A percentile compares a stretch with the other conserved stretches of the same genome.
These are phyloP conservation scores for Hypoxylon trugodes DNA, from an alignment of 495 filamentous ascomycete genomes.

Conservation along the genomic window DNA sequence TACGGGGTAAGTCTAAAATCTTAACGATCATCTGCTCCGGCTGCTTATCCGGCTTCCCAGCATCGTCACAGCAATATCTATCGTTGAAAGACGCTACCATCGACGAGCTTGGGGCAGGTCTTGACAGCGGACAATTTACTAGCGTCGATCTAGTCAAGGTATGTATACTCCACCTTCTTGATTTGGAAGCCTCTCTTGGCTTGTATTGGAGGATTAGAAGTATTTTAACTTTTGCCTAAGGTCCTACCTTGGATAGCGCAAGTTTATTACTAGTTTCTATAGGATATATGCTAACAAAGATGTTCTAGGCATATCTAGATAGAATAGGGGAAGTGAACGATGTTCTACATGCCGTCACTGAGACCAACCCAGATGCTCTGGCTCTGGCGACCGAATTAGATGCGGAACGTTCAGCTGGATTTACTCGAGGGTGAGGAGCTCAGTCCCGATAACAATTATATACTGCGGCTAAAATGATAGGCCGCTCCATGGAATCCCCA, in stretches of 20 bases:
- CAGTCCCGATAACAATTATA: neutral
- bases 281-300: too few relatives aligned
- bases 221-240: too few relatives aligned
- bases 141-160: constrained; percentile 65
- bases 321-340: constrained; percentile 54
- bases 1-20: too few relatives aligned
- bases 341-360: constrained; percentile 50
- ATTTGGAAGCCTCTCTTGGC: too few relatives aligned
- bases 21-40: too few relatives aligned
- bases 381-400: constrained; percentile 47
- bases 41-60: too few relatives aligned
- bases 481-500: constrained; percentile 48
- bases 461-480: constrained; percentile 16
- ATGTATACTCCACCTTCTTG: constrained; percentile 52
- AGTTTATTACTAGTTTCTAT: too few relatives aligned
- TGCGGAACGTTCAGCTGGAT: constrained; percentile 33
- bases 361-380: constrained; percentile 59
- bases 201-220: too few relatives aligned
- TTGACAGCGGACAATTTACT: constrained; percentile 59
- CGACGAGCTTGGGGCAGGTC: constrained; percentile 61
- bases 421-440: neutral
- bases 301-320: too few relatives aligned
- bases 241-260: too few relatives aligned
- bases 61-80: too few relatives aligned
- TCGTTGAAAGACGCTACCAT: too few relatives aligned